Percentiles rank a stretch among this genome's conserved stretches.
phyloP scores from a whole-genome alignment of 2,329 filamentous ascomycete species.

The Penicillium rolfsii region DNA sequence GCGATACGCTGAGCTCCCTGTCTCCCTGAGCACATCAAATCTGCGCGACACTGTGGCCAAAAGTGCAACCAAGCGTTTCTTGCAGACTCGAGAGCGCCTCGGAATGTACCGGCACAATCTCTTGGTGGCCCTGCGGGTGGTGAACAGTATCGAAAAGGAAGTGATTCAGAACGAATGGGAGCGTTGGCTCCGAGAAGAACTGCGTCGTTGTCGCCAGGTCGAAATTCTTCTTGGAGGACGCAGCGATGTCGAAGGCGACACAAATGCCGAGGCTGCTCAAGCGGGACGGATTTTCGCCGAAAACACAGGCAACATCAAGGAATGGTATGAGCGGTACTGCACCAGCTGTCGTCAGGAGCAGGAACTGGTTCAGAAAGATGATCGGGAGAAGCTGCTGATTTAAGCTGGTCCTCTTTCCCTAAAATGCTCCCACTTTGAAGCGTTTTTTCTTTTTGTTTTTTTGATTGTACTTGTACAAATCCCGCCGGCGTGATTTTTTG shows the following conservation, averaged over 20 bases:
- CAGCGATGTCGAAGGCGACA: slow-evolving; percentile 26
- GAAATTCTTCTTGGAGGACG: slow-evolving; percentile 50
- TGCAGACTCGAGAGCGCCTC: slow-evolving; percentile 79
- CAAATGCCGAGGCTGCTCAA: slow-evolving; percentile 32
- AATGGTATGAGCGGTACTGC: slow-evolving; percentile 66
- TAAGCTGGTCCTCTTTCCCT: slow-evolving; percentile 4
- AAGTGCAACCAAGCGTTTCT: slow-evolving; percentile 61
- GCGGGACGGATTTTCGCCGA: slow-evolving; percentile 36
- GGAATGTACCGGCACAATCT: slow-evolving; percentile 87
- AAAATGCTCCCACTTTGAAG: neutral
- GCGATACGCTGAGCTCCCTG: slow-evolving; percentile 36
- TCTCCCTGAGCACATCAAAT: slow-evolving; percentile 35
- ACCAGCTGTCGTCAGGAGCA: slow-evolving; percentile 59
- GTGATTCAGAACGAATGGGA: slow-evolving; percentile 89
- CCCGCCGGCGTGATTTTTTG: neutral
- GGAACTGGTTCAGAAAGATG: slow-evolving; percentile 32
- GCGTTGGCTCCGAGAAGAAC: slow-evolving; percentile 84
- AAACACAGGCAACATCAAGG: slow-evolving; percentile 52
- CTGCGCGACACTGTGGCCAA: slow-evolving; percentile 37
- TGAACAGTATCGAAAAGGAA: slow-evolving; percentile 87
- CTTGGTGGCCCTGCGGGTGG: slow-evolving; percentile 83
- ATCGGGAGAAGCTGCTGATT: slow-evolving; percentile 27
- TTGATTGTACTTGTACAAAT: neutral
- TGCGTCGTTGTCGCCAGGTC: slow-evolving; percentile 70
- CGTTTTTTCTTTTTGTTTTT: neutral